Base-by-base conservation (phyloP, 176 grass and related monocot genomes). In the Hsuehochloa calcarea region DNA sequence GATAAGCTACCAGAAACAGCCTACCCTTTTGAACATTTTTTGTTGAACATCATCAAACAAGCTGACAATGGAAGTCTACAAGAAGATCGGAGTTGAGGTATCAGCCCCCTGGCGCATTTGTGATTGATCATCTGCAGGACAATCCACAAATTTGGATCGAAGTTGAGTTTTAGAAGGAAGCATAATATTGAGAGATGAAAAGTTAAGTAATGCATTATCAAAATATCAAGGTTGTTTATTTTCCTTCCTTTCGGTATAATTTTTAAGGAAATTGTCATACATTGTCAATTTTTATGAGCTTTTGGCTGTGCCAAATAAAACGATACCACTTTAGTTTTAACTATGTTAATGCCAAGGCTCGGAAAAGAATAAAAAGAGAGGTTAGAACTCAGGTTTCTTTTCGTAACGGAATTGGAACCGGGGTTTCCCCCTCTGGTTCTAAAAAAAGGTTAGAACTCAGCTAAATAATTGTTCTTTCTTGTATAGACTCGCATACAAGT, bases 1-100 rank as follows among this genome's bases (percentile, higher is more conserved):
- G 22, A 5, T 10, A 62, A 80, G 44, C 5, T 68, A 52, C 27
- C 19, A 0, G 23, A 46, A 55, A 34, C 25, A 88, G 44, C 78
- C 77, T 71, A 90, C 89, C 85, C 22, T 54, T 63, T 72, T 61
- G 49, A 68, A 25, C 58, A 64, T 22, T 63, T 39, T 26, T n/a
- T 80, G 50, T 62, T 68, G 49, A 62, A 37, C 61, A 87, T 25
- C 47, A 59, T 43, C 20, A 13, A 75, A 62, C 17, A 63, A 70
- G 51, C 16, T 10, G 63, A 6, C 40, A 39, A 79, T 43, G 17
- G 12, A 5, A 72, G 26, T 37, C 27, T 15, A 39, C 59, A 19
- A 17, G 19, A 56, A 83, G 73, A 79, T 1, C 20, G 49, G 73
- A 58, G 74, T 5, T 66, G 75, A 14, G 7, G 23, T 52, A 1